Evolutionary conservation across 1,139 yeast genomes (phyloP).

Genomic region (Blastobotrys proliferans): DNA sequence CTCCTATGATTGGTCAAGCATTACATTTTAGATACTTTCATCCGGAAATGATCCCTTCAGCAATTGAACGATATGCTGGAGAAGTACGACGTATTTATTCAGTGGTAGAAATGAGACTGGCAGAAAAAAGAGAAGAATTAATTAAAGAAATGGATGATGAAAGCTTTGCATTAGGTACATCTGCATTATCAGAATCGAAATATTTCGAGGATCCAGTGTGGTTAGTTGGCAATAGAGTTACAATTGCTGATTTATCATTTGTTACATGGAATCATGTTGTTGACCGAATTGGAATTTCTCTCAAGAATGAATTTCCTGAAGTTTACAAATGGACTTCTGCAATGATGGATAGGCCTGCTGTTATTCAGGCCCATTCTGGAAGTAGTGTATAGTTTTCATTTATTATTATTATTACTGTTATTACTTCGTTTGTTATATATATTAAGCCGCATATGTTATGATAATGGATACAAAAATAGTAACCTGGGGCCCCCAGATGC

Average conservation of each 20-base stretch:
- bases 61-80: conserved; percentile 86
- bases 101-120: conserved; percentile 90
- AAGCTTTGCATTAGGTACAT: conserved; percentile 82
- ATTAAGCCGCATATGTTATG: too few relatives aligned
- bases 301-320: conserved; percentile 87
- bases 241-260: conserved; percentile 87
- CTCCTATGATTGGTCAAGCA: conserved; percentile 98
- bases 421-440: too few relatives aligned
- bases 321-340: conserved; percentile 83
- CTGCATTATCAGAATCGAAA: conserved; percentile 79
- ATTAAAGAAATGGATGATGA: conserved; percentile 94
- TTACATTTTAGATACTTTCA: conserved; percentile 90
- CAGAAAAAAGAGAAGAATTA: conserved; percentile 85
- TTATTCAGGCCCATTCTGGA: conserved; percentile 20
- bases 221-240: conserved; percentile 87
- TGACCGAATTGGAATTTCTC: conserved; percentile 83
- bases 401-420: background rate
- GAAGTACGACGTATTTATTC: conserved; percentile 94
- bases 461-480: too few relatives aligned
- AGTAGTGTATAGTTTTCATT: conserved; percentile 3
- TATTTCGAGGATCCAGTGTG: conserved; percentile 93
- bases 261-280: conserved; percentile 98
- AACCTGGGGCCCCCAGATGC: too few relatives aligned
- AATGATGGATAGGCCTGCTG: conserved; percentile 37
- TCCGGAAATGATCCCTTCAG: conserved; percentile 79